phyloP scores from a whole-genome alignment of 192 early-diverging fungal genomes.

The Funneliformis mosseae region DNA sequence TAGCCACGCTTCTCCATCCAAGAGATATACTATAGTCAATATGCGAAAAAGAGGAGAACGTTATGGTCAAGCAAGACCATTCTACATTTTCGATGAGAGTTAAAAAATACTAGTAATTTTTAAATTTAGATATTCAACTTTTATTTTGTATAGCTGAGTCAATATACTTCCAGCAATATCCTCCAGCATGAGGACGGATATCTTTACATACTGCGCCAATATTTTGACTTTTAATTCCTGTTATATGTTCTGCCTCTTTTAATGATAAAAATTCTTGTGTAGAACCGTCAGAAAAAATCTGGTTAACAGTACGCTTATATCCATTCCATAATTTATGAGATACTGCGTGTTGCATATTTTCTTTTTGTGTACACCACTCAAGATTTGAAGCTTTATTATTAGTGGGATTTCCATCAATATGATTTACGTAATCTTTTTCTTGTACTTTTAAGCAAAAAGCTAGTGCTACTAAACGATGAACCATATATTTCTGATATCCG shows the following conservation, averaged over 20 bases:
- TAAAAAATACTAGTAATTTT: too few relatives aligned
- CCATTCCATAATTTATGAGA: slow-evolving; percentile 6
- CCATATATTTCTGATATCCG: background rate
- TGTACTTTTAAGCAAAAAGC: background rate
- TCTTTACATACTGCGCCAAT: slow-evolving; percentile 14
- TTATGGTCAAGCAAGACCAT: too few relatives aligned
- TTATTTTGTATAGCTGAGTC: too few relatives aligned
- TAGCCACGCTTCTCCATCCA: too few relatives aligned
- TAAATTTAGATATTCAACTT: too few relatives aligned
- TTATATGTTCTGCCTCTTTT: background rate
- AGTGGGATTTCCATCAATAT: background rate
- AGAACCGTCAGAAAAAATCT: slow-evolving; percentile 4
- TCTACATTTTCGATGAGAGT: too few relatives aligned
- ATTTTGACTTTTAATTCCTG: background rate
- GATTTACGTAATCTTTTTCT: background rate
- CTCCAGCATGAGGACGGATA: background rate
- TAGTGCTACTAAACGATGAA: background rate
- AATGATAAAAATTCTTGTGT: slow-evolving; percentile 13
- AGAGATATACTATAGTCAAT: too few relatives aligned
- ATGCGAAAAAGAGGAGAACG: too few relatives aligned
- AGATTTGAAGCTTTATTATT: slow-evolving; percentile 25
- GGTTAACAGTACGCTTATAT: slow-evolving; percentile 1
- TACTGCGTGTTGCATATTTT: slow-evolving; percentile 33
- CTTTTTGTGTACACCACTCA: slow-evolving; percentile 26
- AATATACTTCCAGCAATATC: slow-evolving; percentile 16